A percentile compares a stretch with the other conserved stretches of the same genome.
phyloP scores from a whole-genome alignment of 768 basidiomycete genomes.

The Podaxis sp. region DNA sequence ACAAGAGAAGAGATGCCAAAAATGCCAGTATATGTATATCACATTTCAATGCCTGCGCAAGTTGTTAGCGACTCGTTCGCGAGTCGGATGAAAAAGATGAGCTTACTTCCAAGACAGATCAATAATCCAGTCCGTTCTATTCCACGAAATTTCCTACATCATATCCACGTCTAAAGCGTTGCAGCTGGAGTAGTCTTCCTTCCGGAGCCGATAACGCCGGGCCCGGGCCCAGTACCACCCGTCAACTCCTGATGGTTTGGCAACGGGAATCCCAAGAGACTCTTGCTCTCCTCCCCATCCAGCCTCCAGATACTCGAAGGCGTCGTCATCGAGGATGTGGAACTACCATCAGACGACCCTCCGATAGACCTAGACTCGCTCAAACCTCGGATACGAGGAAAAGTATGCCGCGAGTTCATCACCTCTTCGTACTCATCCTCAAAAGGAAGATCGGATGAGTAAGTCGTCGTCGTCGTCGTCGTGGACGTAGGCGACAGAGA shows the following conservation, averaged over 20 bases:
- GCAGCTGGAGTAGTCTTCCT: background rate
- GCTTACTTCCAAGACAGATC: conserved; percentile 10
- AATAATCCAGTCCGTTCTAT: conserved; percentile 6
- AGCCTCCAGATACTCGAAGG: conserved; percentile 62
- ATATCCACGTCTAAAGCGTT: background rate
- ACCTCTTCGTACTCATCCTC: conserved; percentile 53
- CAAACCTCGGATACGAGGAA: conserved; percentile 23
- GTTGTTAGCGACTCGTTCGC: background rate
- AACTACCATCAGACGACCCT: conserved; percentile 4
- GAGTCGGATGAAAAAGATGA: background rate
- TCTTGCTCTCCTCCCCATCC: conserved; percentile 66
- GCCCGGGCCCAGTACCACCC: background rate
- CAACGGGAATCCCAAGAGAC: conserved; percentile 44
- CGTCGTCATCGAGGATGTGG: background rate
- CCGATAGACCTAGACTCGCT: conserved; percentile 19
- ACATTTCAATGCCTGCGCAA: conserved; percentile 2
- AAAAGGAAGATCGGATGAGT: conserved; percentile 63
- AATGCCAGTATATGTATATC: conserved; percentile 7
- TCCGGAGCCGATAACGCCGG: conserved; percentile 9
- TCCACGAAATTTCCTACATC: background rate
- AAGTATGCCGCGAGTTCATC: conserved; percentile 21
- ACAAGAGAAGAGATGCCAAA: conserved; percentile 1
- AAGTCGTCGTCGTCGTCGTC: conserved; percentile 49
- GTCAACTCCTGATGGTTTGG: conserved; percentile 33
- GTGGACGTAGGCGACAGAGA: conserved; percentile 50